Evolutionary conservation across 352 stramenopile species (phyloP).

Genomic region (Pythium scleroteichum): DNA sequence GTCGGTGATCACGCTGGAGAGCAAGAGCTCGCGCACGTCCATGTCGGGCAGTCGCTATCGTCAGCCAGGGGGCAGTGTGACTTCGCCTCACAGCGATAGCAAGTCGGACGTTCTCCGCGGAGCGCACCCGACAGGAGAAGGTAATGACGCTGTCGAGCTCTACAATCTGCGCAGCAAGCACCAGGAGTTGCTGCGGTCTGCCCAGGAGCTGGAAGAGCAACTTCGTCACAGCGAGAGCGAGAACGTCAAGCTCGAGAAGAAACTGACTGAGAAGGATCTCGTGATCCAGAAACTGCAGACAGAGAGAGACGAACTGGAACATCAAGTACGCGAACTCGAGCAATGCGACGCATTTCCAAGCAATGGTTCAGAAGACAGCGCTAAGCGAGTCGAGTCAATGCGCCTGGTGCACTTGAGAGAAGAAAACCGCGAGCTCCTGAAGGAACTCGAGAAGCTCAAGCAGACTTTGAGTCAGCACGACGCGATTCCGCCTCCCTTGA

Average conservation of each 20-base stretch:
- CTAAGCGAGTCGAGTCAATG: constrained; percentile 55
- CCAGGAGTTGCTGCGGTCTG: constrained; percentile 41
- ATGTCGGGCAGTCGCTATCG: constrained; percentile 28
- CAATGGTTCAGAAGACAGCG: constrained; percentile 24
- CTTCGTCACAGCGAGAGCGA: constrained; percentile 52
- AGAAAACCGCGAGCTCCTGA: constrained; percentile 30
- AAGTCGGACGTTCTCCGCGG: constrained; percentile 27
- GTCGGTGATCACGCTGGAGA: constrained; percentile 60
- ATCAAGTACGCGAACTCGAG: constrained; percentile 24
- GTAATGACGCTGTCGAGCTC: constrained; percentile 26
- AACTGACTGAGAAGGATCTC: constrained; percentile 48
- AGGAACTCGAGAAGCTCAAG: constrained; percentile 32
- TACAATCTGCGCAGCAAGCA: constrained; percentile 31
- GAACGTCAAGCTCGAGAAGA: constrained; percentile 58
- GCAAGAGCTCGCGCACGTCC: constrained; percentile 48
- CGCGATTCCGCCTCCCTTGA: constrained; percentile 19
- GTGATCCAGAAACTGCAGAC: constrained; percentile 44
- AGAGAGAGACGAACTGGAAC: constrained; percentile 37
- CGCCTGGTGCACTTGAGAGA: constrained; percentile 55
- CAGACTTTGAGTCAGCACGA: constrained; percentile 9
- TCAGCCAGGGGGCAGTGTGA: constrained; percentile 3
- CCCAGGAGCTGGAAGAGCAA: constrained; percentile 55
- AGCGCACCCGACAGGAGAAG: constrained; percentile 15
- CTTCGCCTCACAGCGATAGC: constrained; percentile 20
- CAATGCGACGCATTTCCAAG: not conserved